Evolutionary conservation across 345 rosid genomes (phyloP), one percentile per base, ranked within the genome.

Genomic region (Aethionema arabicum): DNA sequence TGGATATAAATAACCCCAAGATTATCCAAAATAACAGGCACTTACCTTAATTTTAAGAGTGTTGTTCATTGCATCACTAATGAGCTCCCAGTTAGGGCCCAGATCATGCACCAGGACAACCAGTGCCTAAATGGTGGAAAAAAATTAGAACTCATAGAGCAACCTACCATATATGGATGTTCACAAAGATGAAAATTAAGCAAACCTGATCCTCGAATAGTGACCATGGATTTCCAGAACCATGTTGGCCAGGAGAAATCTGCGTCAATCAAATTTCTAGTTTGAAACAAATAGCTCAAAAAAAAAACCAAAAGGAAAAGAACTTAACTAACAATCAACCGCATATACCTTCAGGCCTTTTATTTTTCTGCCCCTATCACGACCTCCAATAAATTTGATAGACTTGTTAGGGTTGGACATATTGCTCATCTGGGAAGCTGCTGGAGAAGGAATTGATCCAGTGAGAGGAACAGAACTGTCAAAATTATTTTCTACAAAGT

Each of bases 41-140:
- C 57, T 71, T 66, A 86, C 99, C 93, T 95, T 90, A 53, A 95
- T 84, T 57, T 95, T 95, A 73, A 88, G 83, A 49, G 87, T 80
- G 78, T 85, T 79, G 72, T 88, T 95, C 71, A 95, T 82, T 42
- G 95, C 95, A 80, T 95, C 99, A 70, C 99, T 88, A 37, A 95
- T 84, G 76, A 95, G 96, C 85, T 86, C 99, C 99, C 99, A 95
- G 58, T 88, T 90, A 48, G 98, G 99, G 68, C 99, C 99, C 98
- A 95, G 83, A 65, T 95, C 99, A 64, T 95, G 99, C 56, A 90
- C 97, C 64, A 95, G 90, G 73, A 90, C 99, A 55, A 95, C 93
- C 72, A 95, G 98, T 43, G 99, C 99, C 99, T 95, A 72, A 58
- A 70, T 32, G 40, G 73, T 60, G 70, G 32, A 49, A 65, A 51